These are phyloP conservation scores for Staphylotrichum longicolle DNA, from an alignment of 495 filamentous ascomycete species.

Conservation along the genomic window DNA sequence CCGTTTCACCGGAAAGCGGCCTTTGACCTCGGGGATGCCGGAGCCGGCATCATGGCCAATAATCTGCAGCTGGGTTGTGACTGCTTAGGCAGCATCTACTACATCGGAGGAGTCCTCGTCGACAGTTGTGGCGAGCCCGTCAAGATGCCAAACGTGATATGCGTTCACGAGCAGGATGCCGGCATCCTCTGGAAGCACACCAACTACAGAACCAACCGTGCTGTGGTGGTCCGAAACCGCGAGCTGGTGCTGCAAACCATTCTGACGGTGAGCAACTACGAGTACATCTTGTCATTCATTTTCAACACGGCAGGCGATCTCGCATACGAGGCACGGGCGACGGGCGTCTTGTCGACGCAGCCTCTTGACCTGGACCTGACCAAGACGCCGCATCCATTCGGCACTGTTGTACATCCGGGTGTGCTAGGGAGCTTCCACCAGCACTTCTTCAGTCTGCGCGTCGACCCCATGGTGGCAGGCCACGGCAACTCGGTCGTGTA, in stretches of 20 bases:
- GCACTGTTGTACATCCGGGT: constrained; percentile 83
- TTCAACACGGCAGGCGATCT: constrained; percentile 84
- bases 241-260: constrained; percentile 77
- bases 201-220: constrained; percentile 70
- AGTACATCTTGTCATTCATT: constrained; percentile 80
- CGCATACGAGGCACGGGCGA: constrained; percentile 77
- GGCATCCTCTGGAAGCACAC: constrained; percentile 83
- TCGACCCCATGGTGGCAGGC: constrained; percentile 81
- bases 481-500: constrained; percentile 68
- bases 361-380: constrained; percentile 71
- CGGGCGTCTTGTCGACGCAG: constrained; percentile 80
- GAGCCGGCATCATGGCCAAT: constrained; percentile 72
- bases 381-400: constrained; percentile 54
- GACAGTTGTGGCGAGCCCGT: constrained; percentile 57
- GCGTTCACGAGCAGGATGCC: constrained; percentile 72
- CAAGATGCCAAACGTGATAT: constrained; percentile 69
- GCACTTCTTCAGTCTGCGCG: constrained; percentile 84
- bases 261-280: constrained; percentile 77
- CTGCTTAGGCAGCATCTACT: constrained; percentile 74
- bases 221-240: constrained; percentile 63
- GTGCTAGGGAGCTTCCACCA: constrained; percentile 76
- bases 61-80: constrained; percentile 69
- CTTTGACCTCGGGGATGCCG: constrained; percentile 76
- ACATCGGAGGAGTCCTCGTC: constrained; percentile 59
- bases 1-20: constrained; percentile 77